phyloP scores from a whole-genome alignment of 139 green algal genomes.

The Volvox africanus region DNA sequence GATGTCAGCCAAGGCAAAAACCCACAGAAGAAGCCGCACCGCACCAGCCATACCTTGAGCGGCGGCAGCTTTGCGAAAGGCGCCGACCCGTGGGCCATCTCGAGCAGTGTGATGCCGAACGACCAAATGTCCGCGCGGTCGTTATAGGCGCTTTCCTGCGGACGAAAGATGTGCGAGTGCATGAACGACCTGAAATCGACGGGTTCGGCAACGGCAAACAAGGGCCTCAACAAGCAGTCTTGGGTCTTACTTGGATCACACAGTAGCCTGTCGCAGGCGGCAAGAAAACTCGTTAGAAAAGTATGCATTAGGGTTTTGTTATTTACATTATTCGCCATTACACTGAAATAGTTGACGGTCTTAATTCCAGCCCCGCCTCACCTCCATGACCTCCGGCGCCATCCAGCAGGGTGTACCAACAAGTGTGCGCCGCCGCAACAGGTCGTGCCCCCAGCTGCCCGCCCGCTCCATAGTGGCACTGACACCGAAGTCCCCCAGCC shows the following conservation, averaged over 20 bases:
- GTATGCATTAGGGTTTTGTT: no score
- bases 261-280: no score
- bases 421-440: slow-evolving; percentile 69
- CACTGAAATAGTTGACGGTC: no score
- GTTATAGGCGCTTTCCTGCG: slow-evolving; percentile 72
- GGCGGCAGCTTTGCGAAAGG: slow-evolving; percentile 95
- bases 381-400: slow-evolving; percentile 94
- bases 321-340: no score
- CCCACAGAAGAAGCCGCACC: neutral
- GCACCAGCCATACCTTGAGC: slow-evolving; percentile 89
- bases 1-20: neutral
- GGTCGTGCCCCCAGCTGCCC: slow-evolving; percentile 34
- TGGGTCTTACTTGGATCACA: no score
- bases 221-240: no score
- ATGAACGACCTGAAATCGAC: no score
- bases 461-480: slow-evolving; percentile 72
- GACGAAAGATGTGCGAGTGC: no score
- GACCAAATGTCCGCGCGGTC: slow-evolving; percentile 95
- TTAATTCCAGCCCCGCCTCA: no score
- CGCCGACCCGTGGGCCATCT: slow-evolving; percentile 97
- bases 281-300: no score
- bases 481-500: slow-evolving; percentile 97
- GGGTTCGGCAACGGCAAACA: no score
- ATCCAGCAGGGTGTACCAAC: slow-evolving; percentile 88
- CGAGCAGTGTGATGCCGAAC: slow-evolving; percentile 97